Evolutionary conservation across 169 alveolate genomes (phyloP).

Genomic region (Miamiensis avidus): DNA sequence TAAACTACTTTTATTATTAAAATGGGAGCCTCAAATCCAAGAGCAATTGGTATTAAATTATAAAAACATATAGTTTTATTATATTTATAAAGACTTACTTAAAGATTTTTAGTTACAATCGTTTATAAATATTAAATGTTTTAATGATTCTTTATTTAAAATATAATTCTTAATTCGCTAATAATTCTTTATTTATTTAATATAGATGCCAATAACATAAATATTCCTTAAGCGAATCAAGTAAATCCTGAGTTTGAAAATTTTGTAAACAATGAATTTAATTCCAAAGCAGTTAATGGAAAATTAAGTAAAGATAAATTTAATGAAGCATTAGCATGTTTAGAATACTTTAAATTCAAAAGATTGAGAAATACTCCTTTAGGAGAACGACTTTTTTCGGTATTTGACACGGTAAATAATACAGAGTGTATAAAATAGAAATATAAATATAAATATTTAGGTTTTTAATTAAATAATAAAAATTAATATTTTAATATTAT

Average conservation of each 20-base stretch:
- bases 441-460: not conserved
- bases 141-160: too few relatives aligned
- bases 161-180: too few relatives aligned
- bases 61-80: too few relatives aligned
- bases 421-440: not conserved
- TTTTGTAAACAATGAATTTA: conserved; percentile 29
- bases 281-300: conserved; percentile 20
- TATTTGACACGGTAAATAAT: conserved; percentile 35
- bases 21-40: too few relatives aligned
- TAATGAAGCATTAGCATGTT: conserved; percentile 42
- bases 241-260: conserved; percentile 25
- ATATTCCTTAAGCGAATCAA: not conserved
- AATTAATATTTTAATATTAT: too few relatives aligned
- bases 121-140: too few relatives aligned
- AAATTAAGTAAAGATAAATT: conserved; percentile 33
- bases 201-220: not conserved
- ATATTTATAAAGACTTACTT: too few relatives aligned
- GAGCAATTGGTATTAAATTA: too few relatives aligned
- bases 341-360: conserved; percentile 36
- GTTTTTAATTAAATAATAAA: not conserved
- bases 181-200: too few relatives aligned
- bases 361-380: conserved; percentile 42
- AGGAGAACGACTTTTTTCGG: conserved; percentile 25
- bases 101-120: too few relatives aligned
- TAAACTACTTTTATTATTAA: too few relatives aligned